These are phyloP conservation scores for Aureobasidium zeae DNA, from an alignment of 2,329 filamentous ascomycete species.

Conservation along the genomic window DNA sequence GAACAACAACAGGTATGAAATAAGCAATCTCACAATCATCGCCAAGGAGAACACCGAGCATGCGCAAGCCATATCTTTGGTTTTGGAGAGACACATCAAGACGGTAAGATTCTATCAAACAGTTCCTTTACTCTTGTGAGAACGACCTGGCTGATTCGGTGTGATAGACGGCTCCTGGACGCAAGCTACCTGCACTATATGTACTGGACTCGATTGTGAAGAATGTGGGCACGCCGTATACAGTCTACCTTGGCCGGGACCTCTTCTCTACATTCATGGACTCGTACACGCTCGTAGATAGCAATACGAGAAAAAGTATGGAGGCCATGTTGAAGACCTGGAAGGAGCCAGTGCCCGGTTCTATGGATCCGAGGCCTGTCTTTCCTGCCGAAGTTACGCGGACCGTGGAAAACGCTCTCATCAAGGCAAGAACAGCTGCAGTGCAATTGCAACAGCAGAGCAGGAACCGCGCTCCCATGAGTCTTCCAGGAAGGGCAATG, in stretches of 20 bases:
- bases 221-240: slow-evolving; percentile 96
- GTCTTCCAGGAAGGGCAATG: slow-evolving; percentile 32
- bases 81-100: slow-evolving; percentile 85
- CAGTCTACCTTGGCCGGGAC: slow-evolving; percentile 83
- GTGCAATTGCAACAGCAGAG: slow-evolving; percentile 51
- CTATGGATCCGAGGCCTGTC: slow-evolving; percentile 83
- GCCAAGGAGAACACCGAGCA: slow-evolving; percentile 96
- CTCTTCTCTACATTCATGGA: slow-evolving; percentile 96
- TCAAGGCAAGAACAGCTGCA: slow-evolving; percentile 62
- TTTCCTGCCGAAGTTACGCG: slow-evolving; percentile 80
- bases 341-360: slow-evolving; percentile 93
- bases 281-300: slow-evolving; percentile 82
- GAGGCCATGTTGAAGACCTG: slow-evolving; percentile 97
- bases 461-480: slow-evolving; percentile 45
- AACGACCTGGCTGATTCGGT: slow-evolving; percentile 31
- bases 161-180: slow-evolving; percentile 72
- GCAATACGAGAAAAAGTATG: slow-evolving; percentile 74
- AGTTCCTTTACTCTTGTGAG: neutral
- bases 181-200: slow-evolving; percentile 92
- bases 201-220: slow-evolving; percentile 97
- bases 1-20: slow-evolving; percentile 86
- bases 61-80: slow-evolving; percentile 83
- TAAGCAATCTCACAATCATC: slow-evolving; percentile 94
- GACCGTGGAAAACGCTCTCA: slow-evolving; percentile 87
- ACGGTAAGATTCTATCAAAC: slow-evolving; percentile 56